phyloP scores from a whole-genome alignment of 2,329 filamentous ascomycete species.

The Ascochyta lentis region DNA sequence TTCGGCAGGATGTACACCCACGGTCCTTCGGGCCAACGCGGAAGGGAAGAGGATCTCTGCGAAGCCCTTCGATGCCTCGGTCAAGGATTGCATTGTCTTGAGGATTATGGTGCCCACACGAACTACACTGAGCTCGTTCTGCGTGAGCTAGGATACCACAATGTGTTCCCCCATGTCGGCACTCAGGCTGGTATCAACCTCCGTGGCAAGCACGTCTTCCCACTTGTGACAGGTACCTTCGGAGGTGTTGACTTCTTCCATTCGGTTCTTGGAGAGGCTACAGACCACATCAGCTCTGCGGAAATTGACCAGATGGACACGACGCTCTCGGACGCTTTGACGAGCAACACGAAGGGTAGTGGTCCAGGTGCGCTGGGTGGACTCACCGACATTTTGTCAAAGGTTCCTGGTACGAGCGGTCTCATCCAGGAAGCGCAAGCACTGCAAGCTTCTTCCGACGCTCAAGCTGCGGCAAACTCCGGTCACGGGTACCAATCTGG shows the following conservation, averaged over 20 bases:
- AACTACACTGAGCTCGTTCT: constrained; percentile 63
- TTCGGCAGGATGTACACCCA: constrained; percentile 57
- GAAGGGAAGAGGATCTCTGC: constrained; percentile 54
- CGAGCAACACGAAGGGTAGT: constrained; percentile 38
- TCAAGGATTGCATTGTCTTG: constrained; percentile 60
- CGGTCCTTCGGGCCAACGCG: constrained; percentile 50
- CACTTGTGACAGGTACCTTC: constrained; percentile 62
- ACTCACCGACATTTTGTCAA: constrained; percentile 73
- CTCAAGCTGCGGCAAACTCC: constrained; percentile 53
- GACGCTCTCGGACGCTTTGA: constrained; percentile 51
- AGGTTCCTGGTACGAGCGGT: constrained; percentile 68
- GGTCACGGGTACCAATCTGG: constrained; percentile 52
- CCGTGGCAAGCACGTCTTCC: constrained; percentile 56
- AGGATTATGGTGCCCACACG: constrained; percentile 63
- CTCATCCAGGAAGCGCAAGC: constrained; percentile 55
- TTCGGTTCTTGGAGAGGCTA: constrained; percentile 58
- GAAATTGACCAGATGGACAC: constrained; percentile 57
- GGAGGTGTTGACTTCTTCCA: constrained; percentile 61
- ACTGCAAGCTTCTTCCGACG: constrained; percentile 57
- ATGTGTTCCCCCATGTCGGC: constrained; percentile 62
- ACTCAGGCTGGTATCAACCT: constrained; percentile 54
- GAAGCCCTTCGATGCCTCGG: constrained; percentile 60
- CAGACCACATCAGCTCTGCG: constrained; percentile 57
- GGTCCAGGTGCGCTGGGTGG: constrained; percentile 43
- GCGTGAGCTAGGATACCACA: constrained; percentile 57